Percentiles rank a stretch among this genome's conserved stretches.
These are phyloP conservation scores for Hirsutella thompsonii DNA, from an alignment of 2,329 filamentous ascomycete genomes.

Conservation along the genomic window DNA sequence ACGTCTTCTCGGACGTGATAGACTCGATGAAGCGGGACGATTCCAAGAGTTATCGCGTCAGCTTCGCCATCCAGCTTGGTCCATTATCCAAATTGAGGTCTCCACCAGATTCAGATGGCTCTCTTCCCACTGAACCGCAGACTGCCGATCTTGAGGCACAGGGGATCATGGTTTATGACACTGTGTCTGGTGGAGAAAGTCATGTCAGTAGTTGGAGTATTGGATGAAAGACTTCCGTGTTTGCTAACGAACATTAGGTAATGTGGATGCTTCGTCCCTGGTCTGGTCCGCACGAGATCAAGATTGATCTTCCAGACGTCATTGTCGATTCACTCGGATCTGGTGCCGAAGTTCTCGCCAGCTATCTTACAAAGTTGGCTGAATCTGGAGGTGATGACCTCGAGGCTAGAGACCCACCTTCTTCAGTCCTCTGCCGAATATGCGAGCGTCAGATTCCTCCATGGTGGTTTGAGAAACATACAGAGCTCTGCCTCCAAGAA, in stretches of 20 bases:
- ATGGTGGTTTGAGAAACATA: slow-evolving; percentile 99
- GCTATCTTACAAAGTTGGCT: slow-evolving; percentile 80
- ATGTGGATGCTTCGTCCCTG: slow-evolving; percentile 99
- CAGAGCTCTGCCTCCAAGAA: slow-evolving; percentile 88
- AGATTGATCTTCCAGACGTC: slow-evolving; percentile 80
- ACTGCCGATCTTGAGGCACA: slow-evolving; percentile 80
- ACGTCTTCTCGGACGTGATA: slow-evolving; percentile 69
- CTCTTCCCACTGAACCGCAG: slow-evolving; percentile 21
- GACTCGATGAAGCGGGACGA: slow-evolving; percentile 89
- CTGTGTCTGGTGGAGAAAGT: slow-evolving; percentile 71
- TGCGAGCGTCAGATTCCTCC: slow-evolving; percentile 94
- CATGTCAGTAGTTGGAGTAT: slow-evolving; percentile 83
- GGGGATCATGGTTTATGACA: slow-evolving; percentile 96
- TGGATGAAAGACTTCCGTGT: too few species aligned
- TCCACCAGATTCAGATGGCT: slow-evolving; percentile 18
- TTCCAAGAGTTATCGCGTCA: slow-evolving; percentile 79
- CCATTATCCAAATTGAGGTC: slow-evolving; percentile 52
- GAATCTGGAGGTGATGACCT: slow-evolving; percentile 70
- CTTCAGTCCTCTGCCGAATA: slow-evolving; percentile 86
- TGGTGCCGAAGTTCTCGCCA: slow-evolving; percentile 86
- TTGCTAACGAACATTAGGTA: too few species aligned
- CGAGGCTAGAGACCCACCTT: slow-evolving; percentile 65
- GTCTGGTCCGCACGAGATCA: slow-evolving; percentile 77
- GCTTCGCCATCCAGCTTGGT: slow-evolving; percentile 62
- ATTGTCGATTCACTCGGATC: slow-evolving; percentile 90